Evolutionary conservation across 176 grass and related monocot genomes (phyloP).

Genomic region (Oryza meyeriana): DNA sequence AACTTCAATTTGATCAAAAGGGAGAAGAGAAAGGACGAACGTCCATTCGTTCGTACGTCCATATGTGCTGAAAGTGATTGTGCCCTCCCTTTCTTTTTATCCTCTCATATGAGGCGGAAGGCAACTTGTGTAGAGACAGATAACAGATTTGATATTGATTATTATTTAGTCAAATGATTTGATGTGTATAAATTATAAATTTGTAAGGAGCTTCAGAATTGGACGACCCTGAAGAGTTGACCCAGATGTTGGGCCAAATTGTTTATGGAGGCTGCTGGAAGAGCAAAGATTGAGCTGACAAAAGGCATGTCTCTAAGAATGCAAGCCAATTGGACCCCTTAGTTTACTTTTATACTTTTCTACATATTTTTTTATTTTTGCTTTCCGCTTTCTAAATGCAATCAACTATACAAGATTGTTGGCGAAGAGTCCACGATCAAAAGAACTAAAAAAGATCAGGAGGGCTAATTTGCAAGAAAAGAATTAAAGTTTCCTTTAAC

Average conservation of each 20-base stretch:
- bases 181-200: conserved; percentile 8
- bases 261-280: background rate
- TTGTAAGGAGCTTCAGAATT: background rate
- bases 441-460: too few relatives aligned
- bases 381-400: background rate
- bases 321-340: conserved; percentile 1
- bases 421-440: background rate
- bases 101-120: background rate
- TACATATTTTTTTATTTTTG: background rate
- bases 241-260: background rate
- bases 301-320: background rate
- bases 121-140: background rate
- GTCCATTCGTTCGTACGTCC: background rate
- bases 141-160: background rate
- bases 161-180: background rate
- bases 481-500: too few relatives aligned
- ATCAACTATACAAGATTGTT: background rate
- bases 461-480: too few relatives aligned
- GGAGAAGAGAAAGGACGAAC: background rate
- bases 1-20: background rate
- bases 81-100: background rate
- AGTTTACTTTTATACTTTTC: background rate
- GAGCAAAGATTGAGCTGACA: background rate
- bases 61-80: background rate
- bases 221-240: conserved; percentile 21